Percentiles rank a stretch among this genome's conserved stretches.
These are phyloP conservation scores for Corniculantispora saksenae DNA, from an alignment of 2,329 filamentous ascomycete genomes.

Conservation along the genomic window DNA sequence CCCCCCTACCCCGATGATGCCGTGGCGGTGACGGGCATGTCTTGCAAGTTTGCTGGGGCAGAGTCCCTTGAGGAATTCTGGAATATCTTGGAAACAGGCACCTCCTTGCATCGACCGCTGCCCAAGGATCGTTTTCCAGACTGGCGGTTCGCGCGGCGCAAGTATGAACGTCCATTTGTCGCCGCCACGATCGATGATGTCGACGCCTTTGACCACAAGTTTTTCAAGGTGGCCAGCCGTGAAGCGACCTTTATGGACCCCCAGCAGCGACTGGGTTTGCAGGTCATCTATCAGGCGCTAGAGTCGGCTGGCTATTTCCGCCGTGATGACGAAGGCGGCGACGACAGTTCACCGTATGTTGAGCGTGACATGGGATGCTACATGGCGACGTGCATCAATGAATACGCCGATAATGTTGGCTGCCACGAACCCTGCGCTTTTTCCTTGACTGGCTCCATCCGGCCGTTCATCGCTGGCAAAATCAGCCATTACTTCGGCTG, in stretches of 20 bases:
- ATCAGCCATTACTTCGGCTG: slow-evolving; percentile 41
- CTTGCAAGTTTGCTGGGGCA: slow-evolving; percentile 7
- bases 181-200: slow-evolving; percentile 22
- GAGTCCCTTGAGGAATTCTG: slow-evolving; percentile 5
- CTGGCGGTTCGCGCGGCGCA: not conserved
- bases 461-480: slow-evolving; percentile 35
- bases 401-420: slow-evolving; percentile 46
- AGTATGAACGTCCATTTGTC: too few species aligned
- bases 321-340: not conserved
- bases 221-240: slow-evolving; percentile 40
- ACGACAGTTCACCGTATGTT: not conserved
- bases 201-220: slow-evolving; percentile 39
- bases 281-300: slow-evolving; percentile 43
- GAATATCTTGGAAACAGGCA: not conserved
- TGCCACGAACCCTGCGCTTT: slow-evolving; percentile 39
- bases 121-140: not conserved
- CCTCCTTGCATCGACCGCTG: not conserved
- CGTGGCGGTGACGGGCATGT: slow-evolving; percentile 17
- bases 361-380: slow-evolving; percentile 37
- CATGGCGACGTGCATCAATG: slow-evolving; percentile 35
- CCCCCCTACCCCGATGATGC: not conserved
- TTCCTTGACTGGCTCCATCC: slow-evolving; percentile 36
- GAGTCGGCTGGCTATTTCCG: slow-evolving; percentile 31
- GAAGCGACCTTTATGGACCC: slow-evolving; percentile 42
- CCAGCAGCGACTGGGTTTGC: slow-evolving; percentile 39